Percentiles rank a stretch among this genome's conserved stretches.
Conservation (phyloP, 2,329 filamentous ascomycete species). For the Colletotrichum somersetense region DNA sequence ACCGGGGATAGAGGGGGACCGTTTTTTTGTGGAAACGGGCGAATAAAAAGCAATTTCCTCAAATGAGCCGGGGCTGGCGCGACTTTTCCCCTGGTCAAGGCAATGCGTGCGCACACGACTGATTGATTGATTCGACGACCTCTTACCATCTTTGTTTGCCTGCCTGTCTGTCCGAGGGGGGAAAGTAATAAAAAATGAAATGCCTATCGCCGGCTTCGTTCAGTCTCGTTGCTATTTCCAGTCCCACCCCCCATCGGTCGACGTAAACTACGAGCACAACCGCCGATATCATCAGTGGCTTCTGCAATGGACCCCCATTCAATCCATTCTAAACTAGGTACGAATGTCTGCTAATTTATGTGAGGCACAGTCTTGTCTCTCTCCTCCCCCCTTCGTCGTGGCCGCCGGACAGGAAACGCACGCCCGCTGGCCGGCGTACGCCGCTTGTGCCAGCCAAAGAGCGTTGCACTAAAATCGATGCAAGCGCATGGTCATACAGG, state of each 20-base stretch:
- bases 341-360: too few species aligned
- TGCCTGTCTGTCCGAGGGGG: neutral
- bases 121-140: neutral
- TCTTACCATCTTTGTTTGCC: neutral
- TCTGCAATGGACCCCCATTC: neutral
- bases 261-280: neutral
- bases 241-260: neutral
- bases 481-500: constrained; percentile 34
- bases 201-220: neutral
- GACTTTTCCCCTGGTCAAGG: constrained; percentile 33
- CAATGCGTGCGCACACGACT: neutral
- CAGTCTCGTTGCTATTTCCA: neutral
- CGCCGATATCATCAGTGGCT: neutral
- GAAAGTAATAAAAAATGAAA: neutral
- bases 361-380: too few species aligned
- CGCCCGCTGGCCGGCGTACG: constrained; percentile 33
- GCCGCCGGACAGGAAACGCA: constrained; percentile 32
- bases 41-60: constrained; percentile 44
- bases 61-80: constrained; percentile 42
- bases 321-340: neutral
- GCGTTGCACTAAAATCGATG: constrained; percentile 39
- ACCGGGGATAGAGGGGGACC: constrained; percentile 13
- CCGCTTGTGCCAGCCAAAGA: constrained; percentile 29
- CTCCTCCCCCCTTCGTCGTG: neutral
- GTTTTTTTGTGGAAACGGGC: constrained; percentile 35